Base-by-base conservation (phyloP, 2,329 filamentous ascomycete genomes). In the Trichoderma simmonsii region DNA sequence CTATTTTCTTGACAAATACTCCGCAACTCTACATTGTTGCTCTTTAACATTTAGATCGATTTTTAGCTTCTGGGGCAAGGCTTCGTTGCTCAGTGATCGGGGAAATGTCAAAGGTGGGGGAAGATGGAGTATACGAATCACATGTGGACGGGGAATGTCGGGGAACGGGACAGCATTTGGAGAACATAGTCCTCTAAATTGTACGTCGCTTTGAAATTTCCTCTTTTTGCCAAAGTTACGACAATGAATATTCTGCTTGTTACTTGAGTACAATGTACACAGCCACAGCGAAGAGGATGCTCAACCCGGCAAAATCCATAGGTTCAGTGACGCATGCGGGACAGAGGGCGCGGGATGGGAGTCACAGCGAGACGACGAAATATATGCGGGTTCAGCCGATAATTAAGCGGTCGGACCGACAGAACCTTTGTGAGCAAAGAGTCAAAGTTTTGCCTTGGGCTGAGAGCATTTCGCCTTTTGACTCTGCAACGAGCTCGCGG, bases 401-500 rank as follows among this genome's bases (percentile, higher is more conserved):
- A 7, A 66, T 71, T 71, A 71, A 66, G 39, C 68, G 60, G 61
- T 30, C 68, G 68, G 59, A n/a, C 60, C 68, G 68, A 59, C 68
- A 71, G 3, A 54, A 24, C 43, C 28, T 36, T 15, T 62, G 18
- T n/a, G n/a, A 62, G 26, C 32, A 63, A 64, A 18, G 65, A 15
- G 32, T 65, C 51, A 51, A 66, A 32, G 32, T 51, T 71, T 65
- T 69, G 56, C 66, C 66, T 43, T 43, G 24, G 21, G 34, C n/a
- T 32, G 32, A 43, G 51, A 59, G 18, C 4, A 51, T 36, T 34
- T 51, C 12, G n/a, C 32, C 15, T 24, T 64, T 64, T 30, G 24
- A 60, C 24, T n/a, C 51, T 51, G 51, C 32, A 57, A 65, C 59
- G 15, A n/a, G 26, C 12, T 15, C 34, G n/a, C 34, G 11, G n/a